Evolutionary conservation across 2,329 filamentous ascomycete species (phyloP).

Genomic region (Neopestalotiopsis rosae): DNA sequence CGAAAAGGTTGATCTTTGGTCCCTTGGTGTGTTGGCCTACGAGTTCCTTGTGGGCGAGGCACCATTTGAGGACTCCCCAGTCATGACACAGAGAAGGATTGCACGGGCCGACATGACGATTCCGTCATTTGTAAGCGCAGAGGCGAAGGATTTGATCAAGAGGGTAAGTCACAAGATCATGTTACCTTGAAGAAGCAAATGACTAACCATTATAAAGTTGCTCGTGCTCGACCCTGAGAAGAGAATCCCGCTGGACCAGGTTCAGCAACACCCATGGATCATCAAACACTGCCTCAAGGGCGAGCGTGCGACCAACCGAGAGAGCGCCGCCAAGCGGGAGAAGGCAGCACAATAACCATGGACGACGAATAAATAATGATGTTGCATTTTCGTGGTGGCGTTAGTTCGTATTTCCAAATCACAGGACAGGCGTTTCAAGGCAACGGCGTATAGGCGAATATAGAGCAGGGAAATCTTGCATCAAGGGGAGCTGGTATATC

Average conservation of each 20-base stretch:
- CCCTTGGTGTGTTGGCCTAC: conserved; percentile 90
- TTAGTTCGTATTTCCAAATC: conserved; percentile 18
- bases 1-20: conserved; percentile 97
- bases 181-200: neutral
- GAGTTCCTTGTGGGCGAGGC: conserved; percentile 97
- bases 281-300: conserved; percentile 86
- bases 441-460: neutral
- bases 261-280: conserved; percentile 94
- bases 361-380: conserved; percentile 26
- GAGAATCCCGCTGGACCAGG: conserved; percentile 85
- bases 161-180: conserved; percentile 59
- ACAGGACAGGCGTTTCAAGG: conserved; percentile 24
- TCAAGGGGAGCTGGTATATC: conserved; percentile 29
- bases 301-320: conserved; percentile 53
- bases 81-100: conserved; percentile 94
- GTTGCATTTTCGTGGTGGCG: conserved; percentile 23
- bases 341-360: conserved; percentile 31
- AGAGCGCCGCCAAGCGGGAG: conserved; percentile 38
- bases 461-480: conserved; percentile 26
- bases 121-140: conserved; percentile 86
- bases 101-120: conserved; percentile 89
- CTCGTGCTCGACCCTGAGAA: conserved; percentile 94
- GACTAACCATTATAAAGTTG: conserved; percentile 57
- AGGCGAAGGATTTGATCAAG: conserved; percentile 92
- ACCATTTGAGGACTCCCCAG: conserved; percentile 92